phyloP scores from a whole-genome alignment of 805 yeast species.

The Wickerhamiella alocasiicola region DNA sequence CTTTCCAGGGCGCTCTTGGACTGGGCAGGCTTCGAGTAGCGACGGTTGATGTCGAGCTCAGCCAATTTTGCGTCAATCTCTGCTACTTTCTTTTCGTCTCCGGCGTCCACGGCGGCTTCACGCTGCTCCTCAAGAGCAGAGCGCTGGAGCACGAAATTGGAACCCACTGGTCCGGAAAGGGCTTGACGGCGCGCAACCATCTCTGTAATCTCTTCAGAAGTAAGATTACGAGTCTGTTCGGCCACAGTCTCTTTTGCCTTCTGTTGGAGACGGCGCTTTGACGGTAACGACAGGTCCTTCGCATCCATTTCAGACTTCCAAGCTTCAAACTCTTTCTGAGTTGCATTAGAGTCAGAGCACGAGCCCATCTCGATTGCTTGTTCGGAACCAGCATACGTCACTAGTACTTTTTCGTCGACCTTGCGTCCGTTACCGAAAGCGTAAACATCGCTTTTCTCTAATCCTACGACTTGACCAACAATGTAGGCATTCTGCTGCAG shows the following conservation, averaged over 20 bases:
- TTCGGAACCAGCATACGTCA: conserved; percentile 69
- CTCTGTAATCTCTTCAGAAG: conserved; percentile 58
- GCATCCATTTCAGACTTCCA: conserved; percentile 51
- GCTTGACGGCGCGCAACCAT: conserved; percentile 63
- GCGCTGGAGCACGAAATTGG: conserved; percentile 65
- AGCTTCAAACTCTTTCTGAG: conserved; percentile 57
- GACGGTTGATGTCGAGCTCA: conserved; percentile 12
- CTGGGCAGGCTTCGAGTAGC: not conserved
- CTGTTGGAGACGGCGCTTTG: conserved; percentile 47
- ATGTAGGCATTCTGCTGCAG: conserved; percentile 60
- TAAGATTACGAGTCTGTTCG: conserved; percentile 53
- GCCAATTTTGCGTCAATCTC: conserved; percentile 27
- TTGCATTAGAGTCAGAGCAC: conserved; percentile 66
- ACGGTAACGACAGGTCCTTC: conserved; percentile 47
- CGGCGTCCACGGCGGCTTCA: conserved; percentile 50
- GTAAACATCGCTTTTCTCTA: conserved; percentile 34
- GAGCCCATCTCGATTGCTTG: conserved; percentile 65
- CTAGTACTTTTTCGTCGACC: conserved; percentile 50
- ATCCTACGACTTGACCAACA: conserved; percentile 66
- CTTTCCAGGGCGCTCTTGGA: conserved; percentile 23
- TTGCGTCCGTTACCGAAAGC: conserved; percentile 34
- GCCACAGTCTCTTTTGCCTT: conserved; percentile 50
- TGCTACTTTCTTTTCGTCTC: conserved; percentile 25
- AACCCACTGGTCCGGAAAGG: conserved; percentile 48
- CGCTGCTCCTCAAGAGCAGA: conserved; percentile 60